Evolutionary conservation across 495 filamentous ascomycete species (phyloP), one percentile per base, ranked within the genome.

Genomic region (Neurospora hispaniola): DNA sequence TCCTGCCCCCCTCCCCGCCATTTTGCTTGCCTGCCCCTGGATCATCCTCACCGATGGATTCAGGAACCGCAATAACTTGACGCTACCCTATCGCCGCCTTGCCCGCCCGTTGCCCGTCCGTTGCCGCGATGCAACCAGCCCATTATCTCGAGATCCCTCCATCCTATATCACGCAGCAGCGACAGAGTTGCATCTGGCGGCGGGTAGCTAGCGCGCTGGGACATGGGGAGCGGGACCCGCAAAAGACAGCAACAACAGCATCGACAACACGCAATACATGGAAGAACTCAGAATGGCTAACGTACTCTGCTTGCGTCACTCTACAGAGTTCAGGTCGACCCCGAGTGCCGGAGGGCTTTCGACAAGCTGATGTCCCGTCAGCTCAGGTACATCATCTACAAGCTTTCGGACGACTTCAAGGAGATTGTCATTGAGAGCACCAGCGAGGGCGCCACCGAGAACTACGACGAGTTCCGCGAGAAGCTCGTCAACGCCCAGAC

Each of bases 321-420:
- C 14, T 74, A 69, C 79, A 97, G 95, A 86, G 94, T 96, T 76
- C 85, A 88, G 72, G 88, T 98, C 75, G 80, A 85, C 73, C 87
- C 89, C 77, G 92, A 97, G 43, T 97, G 94, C 89, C 86, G 97
- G 83, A 81, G 82, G 70, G 84, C 85, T 74, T 98, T 93, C 90
- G 94, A 97, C 81, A 90, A 97, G 71, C 90, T 99, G 74, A 97
- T 97, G 88, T 88, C 94, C 77, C 89, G 86, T 85, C 90, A 90
- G 83, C 85, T 89, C 86, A 97, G 96, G 86, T 99, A 89, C 86
- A 91, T 99, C 85, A 92, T 99, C 89, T 98, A 90, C 92, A 97
- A 97, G 88, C 90, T 99, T 79, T 88, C 91, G 75, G 93, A 97
- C 83, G 89, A 97, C 88, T 92, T 92, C 90, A 96, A 92, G 83